These are phyloP conservation scores for Apiotrichum mycotoxinovorans DNA, from an alignment of 1,284 basidiomycete genomes.

Conservation along the genomic window DNA sequence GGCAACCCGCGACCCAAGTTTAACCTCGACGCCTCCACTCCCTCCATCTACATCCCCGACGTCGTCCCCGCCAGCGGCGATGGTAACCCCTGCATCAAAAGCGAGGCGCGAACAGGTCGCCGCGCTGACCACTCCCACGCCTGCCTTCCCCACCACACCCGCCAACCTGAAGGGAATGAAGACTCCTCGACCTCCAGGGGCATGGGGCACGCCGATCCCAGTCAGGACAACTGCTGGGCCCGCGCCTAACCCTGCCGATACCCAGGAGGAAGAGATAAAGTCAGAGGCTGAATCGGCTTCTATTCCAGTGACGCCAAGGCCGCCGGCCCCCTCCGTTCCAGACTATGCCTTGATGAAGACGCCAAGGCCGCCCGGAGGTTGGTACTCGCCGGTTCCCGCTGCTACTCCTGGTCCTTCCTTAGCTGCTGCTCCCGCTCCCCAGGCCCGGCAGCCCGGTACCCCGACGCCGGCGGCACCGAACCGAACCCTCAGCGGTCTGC, in stretches of 20 bases:
- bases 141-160: background rate
- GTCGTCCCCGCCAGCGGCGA: too few species aligned
- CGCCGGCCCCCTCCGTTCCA: background rate
- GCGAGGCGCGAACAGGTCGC: background rate
- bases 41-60: background rate
- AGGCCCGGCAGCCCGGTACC: background rate
- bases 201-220: background rate
- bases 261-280: background rate
- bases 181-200: slow-evolving; percentile 1
- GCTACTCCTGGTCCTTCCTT: background rate
- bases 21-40: background rate
- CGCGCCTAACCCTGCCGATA: background rate
- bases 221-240: background rate
- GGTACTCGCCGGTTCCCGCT: slow-evolving; percentile 11
- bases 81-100: background rate
- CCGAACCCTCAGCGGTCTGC: background rate
- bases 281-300: background rate
- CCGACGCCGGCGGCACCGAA: background rate
- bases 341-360: slow-evolving; percentile 8
- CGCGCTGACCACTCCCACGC: background rate
- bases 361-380: slow-evolving; percentile 28
- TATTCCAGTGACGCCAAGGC: background rate
- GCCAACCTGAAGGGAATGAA: background rate
- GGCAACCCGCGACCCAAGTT: background rate
- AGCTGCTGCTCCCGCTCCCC: too few species aligned